Percentiles rank a stretch among this genome's conserved stretches.
Evolutionary conservation across 345 rosid genomes (phyloP).

Genomic region (Cochlearia excelsa): DNA sequence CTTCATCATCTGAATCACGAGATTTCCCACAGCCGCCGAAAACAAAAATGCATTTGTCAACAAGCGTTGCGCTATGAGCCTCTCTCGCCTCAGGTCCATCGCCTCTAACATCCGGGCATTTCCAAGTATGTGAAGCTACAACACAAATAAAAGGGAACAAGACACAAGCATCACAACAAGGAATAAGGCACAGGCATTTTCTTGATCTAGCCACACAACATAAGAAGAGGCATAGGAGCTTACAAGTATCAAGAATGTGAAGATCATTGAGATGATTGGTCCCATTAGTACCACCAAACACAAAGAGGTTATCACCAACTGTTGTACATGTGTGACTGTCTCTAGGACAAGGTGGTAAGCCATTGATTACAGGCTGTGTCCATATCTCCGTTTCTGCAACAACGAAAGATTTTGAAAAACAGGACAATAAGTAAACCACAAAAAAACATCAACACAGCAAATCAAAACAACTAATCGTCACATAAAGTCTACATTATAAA

Average conservation of each 20-base stretch:
- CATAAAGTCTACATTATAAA: no score
- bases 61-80: conserved; percentile 88
- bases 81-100: conserved; percentile 94
- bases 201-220: no score
- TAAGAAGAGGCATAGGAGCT: conserved; percentile 26
- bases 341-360: conserved; percentile 74
- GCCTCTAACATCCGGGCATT: conserved; percentile 79
- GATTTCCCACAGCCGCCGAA: conserved; percentile 98
- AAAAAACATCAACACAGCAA: no score
- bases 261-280: conserved; percentile 72
- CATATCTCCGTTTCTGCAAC: conserved; percentile 66
- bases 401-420: no score
- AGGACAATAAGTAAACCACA: no score
- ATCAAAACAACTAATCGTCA: no score
- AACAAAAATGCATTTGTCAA: conserved; percentile 80
- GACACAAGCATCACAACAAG: background rate
- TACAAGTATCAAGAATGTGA: conserved; percentile 79
- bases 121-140: conserved; percentile 87
- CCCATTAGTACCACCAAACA: conserved; percentile 98
- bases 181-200: no score
- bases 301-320: conserved; percentile 65
- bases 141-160: conserved; percentile 19
- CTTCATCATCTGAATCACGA: conserved; percentile 50
- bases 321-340: conserved; percentile 92
- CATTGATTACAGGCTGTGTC: conserved; percentile 71